These are phyloP conservation scores for Amesomyces nigricolor DNA, from an alignment of 2,329 filamentous ascomycete species.

Conservation along the genomic window DNA sequence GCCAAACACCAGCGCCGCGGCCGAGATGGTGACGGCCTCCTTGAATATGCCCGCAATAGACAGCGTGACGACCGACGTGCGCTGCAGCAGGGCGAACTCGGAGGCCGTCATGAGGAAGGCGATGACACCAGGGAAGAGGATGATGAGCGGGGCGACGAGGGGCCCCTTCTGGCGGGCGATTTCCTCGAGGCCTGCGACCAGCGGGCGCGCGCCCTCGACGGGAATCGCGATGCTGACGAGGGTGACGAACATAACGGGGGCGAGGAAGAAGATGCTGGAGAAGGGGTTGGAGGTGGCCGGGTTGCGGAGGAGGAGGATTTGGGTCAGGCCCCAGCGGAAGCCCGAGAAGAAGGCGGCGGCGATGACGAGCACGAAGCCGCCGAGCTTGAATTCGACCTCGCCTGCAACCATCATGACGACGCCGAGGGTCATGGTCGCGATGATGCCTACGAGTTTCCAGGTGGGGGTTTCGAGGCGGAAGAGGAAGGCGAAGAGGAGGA, in stretches of 20 bases:
- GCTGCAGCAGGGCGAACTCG: constrained; percentile 90
- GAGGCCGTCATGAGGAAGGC: constrained; percentile 96
- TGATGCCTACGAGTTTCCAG: constrained; percentile 78
- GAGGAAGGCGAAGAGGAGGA: constrained; percentile 88
- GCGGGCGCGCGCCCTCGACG: constrained; percentile 69
- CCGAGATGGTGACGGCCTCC: constrained; percentile 91
- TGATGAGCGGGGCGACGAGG: constrained; percentile 60
- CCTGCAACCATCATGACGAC: constrained; percentile 98
- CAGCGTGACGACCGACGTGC: constrained; percentile 91
- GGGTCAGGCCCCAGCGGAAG: constrained; percentile 97
- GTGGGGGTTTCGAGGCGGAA: constrained; percentile 89
- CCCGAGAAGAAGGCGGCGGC: constrained; percentile 90
- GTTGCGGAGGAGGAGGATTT: constrained; percentile 89
- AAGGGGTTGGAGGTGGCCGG: constrained; percentile 95
- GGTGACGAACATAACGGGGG: constrained; percentile 88
- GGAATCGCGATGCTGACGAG: constrained; percentile 76
- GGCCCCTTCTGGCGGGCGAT: constrained; percentile 65
- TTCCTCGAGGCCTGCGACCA: constrained; percentile 58
- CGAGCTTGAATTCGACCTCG: constrained; percentile 79
- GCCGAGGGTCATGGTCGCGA: constrained; percentile 83
- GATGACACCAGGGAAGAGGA: constrained; percentile 84
- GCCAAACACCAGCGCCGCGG: constrained; percentile 80
- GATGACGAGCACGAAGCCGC: constrained; percentile 90
- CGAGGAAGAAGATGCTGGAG: constrained; percentile 95
- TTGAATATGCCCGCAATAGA: constrained; percentile 99